Evolutionary conservation across 1,284 basidiomycete genomes (phyloP).

Genomic region (Pterula multifida): DNA sequence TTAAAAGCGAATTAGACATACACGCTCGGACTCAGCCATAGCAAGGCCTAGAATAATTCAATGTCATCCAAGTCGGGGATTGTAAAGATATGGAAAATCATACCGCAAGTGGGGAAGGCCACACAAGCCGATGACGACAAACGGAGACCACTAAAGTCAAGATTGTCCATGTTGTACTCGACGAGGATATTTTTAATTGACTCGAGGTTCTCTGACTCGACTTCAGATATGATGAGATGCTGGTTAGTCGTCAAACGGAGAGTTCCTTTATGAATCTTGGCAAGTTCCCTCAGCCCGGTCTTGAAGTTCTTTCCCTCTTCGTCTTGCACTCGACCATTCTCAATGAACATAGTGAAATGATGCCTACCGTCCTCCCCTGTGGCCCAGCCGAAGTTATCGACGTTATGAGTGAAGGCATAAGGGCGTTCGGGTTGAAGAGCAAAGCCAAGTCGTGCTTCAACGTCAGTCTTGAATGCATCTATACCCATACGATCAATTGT

Average conservation of each 20-base stretch:
- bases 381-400: constrained; percentile 92
- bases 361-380: constrained; percentile 82
- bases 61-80: constrained; percentile 5
- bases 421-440: constrained; percentile 60
- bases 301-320: constrained; percentile 88
- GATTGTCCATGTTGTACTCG: constrained; percentile 87
- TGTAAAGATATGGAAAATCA: constrained; percentile 10
- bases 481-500: constrained; percentile 94
- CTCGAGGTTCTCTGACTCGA: constrained; percentile 61
- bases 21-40: constrained; percentile 90
- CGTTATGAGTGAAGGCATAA: constrained; percentile 81
- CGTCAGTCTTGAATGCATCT: constrained; percentile 77
- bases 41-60: constrained; percentile 51
- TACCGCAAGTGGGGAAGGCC: constrained; percentile 91
- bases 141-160: constrained; percentile 72
- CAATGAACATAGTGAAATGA: constrained; percentile 92
- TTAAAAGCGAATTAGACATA: constrained; percentile 20
- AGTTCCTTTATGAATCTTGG: constrained; percentile 85
- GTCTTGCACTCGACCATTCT: constrained; percentile 95
- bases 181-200: constrained; percentile 72
- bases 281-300: constrained; percentile 85
- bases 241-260: constrained; percentile 95
- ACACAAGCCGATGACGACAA: constrained; percentile 91
- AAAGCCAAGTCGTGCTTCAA: constrained; percentile 85
- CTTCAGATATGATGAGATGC: constrained; percentile 84